A percentile compares a stretch with the other conserved stretches of the same genome.
Evolutionary conservation across 768 basidiomycete species (phyloP).

Genomic region (Pisolithus tinctorius): DNA sequence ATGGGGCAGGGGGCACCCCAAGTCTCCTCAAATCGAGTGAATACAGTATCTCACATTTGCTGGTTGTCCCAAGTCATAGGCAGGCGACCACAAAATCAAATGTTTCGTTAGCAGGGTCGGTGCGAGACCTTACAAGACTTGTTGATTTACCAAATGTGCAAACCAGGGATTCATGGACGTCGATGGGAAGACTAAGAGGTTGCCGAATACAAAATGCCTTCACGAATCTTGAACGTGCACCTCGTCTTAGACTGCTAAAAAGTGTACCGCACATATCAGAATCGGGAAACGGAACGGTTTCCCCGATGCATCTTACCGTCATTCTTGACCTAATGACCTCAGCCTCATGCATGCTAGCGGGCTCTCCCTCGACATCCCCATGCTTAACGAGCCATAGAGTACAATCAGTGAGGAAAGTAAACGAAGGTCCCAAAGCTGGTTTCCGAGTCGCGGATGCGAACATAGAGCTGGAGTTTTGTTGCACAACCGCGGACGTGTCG

Average conservation of each 20-base stretch:
- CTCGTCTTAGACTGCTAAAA: constrained; percentile 32
- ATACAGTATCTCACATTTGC: no score
- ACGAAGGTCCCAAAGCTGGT: constrained; percentile 72
- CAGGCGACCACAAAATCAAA: no score
- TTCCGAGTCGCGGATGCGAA: constrained; percentile 41
- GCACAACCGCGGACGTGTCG: constrained; percentile 34
- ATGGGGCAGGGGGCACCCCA: no score
- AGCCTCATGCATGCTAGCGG: constrained; percentile 24
- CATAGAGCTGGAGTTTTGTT: constrained; percentile 27
- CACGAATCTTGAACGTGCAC: constrained; percentile 35
- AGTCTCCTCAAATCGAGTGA: no score
- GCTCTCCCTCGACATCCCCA: constrained; percentile 11
- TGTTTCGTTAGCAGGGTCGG: no score
- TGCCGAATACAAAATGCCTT: constrained; percentile 22
- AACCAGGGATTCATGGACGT: no score
- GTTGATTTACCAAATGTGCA: no score
- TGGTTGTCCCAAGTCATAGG: no score
- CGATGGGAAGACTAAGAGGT: not conserved
- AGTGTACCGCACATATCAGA: not conserved
- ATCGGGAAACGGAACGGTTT: not conserved
- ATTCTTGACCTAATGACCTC: constrained; percentile 40
- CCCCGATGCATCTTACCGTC: constrained; percentile 23
- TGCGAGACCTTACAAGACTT: no score
- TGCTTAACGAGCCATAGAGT: constrained; percentile 59
- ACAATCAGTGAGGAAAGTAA: constrained; percentile 63